phyloP scores from a whole-genome alignment of 192 early-diverging fungal genomes.

The Backusella australiensis region DNA sequence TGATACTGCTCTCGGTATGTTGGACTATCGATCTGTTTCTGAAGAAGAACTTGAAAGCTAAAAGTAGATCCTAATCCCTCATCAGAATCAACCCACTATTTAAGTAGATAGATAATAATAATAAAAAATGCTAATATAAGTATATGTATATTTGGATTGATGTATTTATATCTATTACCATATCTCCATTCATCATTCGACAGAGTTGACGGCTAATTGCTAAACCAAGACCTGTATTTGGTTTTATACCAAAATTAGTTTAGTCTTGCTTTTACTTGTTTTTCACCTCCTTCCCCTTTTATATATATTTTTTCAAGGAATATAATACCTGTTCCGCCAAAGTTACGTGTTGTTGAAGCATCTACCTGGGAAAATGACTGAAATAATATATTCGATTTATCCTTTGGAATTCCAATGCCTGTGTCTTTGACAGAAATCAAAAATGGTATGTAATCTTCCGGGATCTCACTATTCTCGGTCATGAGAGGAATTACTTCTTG shows the following conservation, averaged over 20 bases:
- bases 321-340: conserved; percentile 48
- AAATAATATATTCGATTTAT: conserved; percentile 52
- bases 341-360: conserved; percentile 50
- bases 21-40: neutral
- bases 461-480: neutral
- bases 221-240: conserved; percentile 51
- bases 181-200: conserved; percentile 60
- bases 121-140: neutral
- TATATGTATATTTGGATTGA: neutral
- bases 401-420: conserved; percentile 43
- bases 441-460: neutral
- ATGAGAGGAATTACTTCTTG: neutral
- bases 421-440: conserved; percentile 34
- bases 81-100: conserved; percentile 42
- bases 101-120: neutral
- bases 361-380: conserved; percentile 66
- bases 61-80: conserved; percentile 72
- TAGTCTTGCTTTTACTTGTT: no score
- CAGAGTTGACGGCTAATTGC: conserved; percentile 58
- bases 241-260: neutral
- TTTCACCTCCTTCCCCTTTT: neutral
- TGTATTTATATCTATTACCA: conserved; percentile 24
- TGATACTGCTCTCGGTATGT: conserved; percentile 17
- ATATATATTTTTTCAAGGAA: neutral
- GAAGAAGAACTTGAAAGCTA: conserved; percentile 46